Percentiles rank a stretch among this genome's conserved stretches.
Evolutionary conservation across 805 yeast species (phyloP).

Genomic region (Teunomyces panamensis): DNA sequence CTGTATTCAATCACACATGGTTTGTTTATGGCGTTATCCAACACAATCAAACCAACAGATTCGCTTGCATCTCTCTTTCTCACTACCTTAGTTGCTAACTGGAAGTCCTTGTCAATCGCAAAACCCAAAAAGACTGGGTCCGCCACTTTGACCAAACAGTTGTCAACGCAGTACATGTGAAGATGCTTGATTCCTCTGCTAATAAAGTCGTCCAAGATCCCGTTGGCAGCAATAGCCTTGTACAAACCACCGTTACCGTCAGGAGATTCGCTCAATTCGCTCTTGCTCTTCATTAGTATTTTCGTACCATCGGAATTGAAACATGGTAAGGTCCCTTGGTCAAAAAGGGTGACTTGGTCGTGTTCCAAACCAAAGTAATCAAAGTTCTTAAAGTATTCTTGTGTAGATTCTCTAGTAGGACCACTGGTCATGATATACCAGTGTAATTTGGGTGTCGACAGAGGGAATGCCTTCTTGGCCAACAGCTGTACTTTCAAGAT

Average conservation of each 20-base stretch:
- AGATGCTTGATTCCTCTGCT: conserved; percentile 75
- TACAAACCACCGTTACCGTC: conserved; percentile 98
- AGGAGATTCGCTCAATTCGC: conserved; percentile 75
- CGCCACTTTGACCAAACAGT: conserved; percentile 85
- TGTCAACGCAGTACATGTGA: conserved; percentile 97
- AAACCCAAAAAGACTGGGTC: conserved; percentile 91
- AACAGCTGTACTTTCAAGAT: conserved; percentile 60
- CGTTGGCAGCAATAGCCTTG: conserved; percentile 67
- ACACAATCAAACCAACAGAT: conserved; percentile 87
- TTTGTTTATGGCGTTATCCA: conserved; percentile 48
- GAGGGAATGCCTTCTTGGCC: conserved; percentile 35
- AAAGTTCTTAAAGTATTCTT: conserved; percentile 59
- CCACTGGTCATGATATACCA: conserved; percentile 96
- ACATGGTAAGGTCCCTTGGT: conserved; percentile 96
- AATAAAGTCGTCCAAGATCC: conserved; percentile 65
- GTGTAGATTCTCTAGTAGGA: conserved; percentile 78
- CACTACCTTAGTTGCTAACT: conserved; percentile 90
- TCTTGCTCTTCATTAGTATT: conserved; percentile 58
- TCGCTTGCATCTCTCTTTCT: conserved; percentile 86
- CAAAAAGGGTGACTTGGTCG: conserved; percentile 70
- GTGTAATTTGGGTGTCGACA: conserved; percentile 41
- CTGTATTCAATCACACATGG: conserved; percentile 96
- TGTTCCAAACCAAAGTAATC: conserved; percentile 66
- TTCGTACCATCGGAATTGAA: conserved; percentile 66
- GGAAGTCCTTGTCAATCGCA: conserved; percentile 62